phyloP scores from a whole-genome alignment of 2,329 filamentous ascomycete genomes.

The Aspergillus udagawae region DNA sequence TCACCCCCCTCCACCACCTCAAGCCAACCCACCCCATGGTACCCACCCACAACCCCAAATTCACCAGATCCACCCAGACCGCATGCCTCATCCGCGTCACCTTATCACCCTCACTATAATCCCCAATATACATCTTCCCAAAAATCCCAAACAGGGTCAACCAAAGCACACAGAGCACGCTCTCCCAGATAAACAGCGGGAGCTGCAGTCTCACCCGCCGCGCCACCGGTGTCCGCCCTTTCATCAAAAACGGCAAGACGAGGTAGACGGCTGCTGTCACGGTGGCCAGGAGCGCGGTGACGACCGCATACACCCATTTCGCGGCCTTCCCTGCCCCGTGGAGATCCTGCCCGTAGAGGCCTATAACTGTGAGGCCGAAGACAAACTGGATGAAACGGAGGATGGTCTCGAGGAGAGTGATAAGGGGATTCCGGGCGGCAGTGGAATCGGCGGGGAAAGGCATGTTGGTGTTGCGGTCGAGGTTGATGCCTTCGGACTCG shows the following conservation, averaged over 20 bases:
- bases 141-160: slow-evolving; percentile 80
- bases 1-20: slow-evolving; percentile 30
- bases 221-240: slow-evolving; percentile 28
- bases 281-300: slow-evolving; percentile 63
- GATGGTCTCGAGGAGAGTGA: slow-evolving; percentile 28
- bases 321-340: slow-evolving; percentile 49
- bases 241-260: slow-evolving; percentile 53
- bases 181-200: slow-evolving; percentile 63
- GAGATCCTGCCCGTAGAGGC: slow-evolving; percentile 71
- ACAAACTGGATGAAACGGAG: slow-evolving; percentile 75
- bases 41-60: slow-evolving; percentile 71
- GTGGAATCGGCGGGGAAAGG: slow-evolving; percentile 12
- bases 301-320: slow-evolving; percentile 76
- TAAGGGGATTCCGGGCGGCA: slow-evolving; percentile 13
- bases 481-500: slow-evolving; percentile 12
- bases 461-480: slow-evolving; percentile 13
- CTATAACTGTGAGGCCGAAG: slow-evolving; percentile 71
- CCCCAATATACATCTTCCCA: slow-evolving; percentile 70
- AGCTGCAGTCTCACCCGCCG: slow-evolving; percentile 19
- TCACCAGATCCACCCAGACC: slow-evolving; percentile 76
- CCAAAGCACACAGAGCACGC: slow-evolving; percentile 72
- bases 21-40: slow-evolving; percentile 45
- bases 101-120: slow-evolving; percentile 11
- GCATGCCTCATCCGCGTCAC: slow-evolving; percentile 78
- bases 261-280: slow-evolving; percentile 63